Conservation (phyloP, 257 asterid species). For the Pogostemon cablin region DNA sequence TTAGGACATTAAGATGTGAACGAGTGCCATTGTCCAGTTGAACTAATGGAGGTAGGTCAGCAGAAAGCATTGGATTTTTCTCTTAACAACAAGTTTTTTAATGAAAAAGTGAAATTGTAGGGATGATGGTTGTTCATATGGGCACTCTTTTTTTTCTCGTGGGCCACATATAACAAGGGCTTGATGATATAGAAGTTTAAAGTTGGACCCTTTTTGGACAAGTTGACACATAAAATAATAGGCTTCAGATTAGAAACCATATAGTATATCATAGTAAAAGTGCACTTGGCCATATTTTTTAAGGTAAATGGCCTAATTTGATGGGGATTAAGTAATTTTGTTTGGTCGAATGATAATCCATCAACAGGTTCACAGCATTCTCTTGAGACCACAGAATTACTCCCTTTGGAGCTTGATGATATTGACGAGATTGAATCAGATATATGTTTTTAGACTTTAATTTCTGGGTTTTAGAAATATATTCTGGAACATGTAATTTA, state of each 20-base stretch:
- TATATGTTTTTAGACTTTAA: not conserved
- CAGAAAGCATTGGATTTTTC: not conserved
- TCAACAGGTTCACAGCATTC: slow-evolving; percentile 17
- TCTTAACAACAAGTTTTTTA: slow-evolving; percentile 8
- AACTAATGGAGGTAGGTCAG: not conserved
- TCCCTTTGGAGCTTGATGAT: not conserved
- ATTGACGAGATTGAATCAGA: slow-evolving; percentile 8
- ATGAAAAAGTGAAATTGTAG: not conserved
- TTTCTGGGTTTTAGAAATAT: not conserved
- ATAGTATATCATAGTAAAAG: not conserved
- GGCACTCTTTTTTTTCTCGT: slow-evolving; percentile 11
- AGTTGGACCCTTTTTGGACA: slow-evolving; percentile 24
- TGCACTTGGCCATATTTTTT: not conserved
- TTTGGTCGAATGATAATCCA: not conserved
- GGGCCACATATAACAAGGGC: slow-evolving; percentile 22
- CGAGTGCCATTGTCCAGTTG: not conserved
- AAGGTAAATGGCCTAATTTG: not conserved
- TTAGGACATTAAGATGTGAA: too few species aligned
- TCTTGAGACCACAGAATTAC: not conserved
- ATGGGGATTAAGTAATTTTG: not conserved
- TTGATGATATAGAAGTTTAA: slow-evolving; percentile 20
- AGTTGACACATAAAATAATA: slow-evolving; percentile 46
- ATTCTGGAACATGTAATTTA: too few species aligned
- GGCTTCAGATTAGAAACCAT: slow-evolving; percentile 20
- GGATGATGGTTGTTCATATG: slow-evolving; percentile 21